phyloP scores from a whole-genome alignment of 1,284 basidiomycete species.

The Apiotrichum gamsii region DNA sequence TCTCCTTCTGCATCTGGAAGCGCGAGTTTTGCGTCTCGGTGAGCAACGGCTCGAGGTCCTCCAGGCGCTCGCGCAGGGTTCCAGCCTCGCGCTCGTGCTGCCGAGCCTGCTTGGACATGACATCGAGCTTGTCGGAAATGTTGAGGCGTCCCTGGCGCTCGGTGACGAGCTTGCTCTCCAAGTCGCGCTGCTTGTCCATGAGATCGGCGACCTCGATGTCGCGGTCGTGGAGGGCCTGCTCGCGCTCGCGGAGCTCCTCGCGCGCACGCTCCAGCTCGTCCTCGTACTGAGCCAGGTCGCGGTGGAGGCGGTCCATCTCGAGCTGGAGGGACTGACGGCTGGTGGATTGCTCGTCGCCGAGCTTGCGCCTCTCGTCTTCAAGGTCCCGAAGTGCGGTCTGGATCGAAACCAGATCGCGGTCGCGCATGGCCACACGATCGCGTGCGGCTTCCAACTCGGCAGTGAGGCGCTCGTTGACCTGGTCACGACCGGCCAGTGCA shows the following conservation, averaged over 20 bases:
- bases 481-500: constrained; percentile 46
- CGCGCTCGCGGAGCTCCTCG: constrained; percentile 64
- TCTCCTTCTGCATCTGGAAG: constrained; percentile 66
- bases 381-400: constrained; percentile 62
- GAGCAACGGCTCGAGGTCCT: constrained; percentile 72
- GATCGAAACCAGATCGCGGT: constrained; percentile 63
- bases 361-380: constrained; percentile 54
- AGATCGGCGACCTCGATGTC: constrained; percentile 66
- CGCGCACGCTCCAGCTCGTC: constrained; percentile 69
- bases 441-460: constrained; percentile 49
- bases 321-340: constrained; percentile 82
- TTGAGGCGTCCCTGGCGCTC: constrained; percentile 79
- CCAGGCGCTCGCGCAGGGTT: constrained; percentile 56
- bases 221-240: constrained; percentile 59
- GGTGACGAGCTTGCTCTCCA: constrained; percentile 66
- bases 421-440: constrained; percentile 40
- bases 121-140: constrained; percentile 78
- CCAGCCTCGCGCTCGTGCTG: constrained; percentile 61
- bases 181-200: constrained; percentile 69
- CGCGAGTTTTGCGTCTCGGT: constrained; percentile 75
- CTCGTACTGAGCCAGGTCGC: constrained; percentile 74
- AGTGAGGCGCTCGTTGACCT: constrained; percentile 37
- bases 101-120: constrained; percentile 57
- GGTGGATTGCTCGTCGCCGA: constrained; percentile 73
- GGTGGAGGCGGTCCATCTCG: constrained; percentile 78